Conservation (phyloP, 2,329 filamentous ascomycete genomes). For the Aureobasidium mangrovei region DNA sequence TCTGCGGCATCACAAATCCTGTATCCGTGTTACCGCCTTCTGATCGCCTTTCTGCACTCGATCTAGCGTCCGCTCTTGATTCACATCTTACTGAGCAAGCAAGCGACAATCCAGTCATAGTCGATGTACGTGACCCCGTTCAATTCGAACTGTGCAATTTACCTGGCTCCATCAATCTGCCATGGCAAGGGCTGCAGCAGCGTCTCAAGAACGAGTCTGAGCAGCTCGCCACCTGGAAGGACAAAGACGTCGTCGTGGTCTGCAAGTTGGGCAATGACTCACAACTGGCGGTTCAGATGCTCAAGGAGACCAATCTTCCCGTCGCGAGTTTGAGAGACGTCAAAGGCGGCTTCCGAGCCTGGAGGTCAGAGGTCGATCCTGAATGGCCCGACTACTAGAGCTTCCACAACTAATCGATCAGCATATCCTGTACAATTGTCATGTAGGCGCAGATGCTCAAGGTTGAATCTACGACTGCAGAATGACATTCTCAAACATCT, state of each 20-base stretch:
- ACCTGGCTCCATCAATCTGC: conserved; percentile 65
- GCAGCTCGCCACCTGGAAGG: conserved; percentile 29
- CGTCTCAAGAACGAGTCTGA: conserved; percentile 21
- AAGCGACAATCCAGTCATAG: conserved; percentile 32
- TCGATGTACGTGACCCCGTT: conserved; percentile 76
- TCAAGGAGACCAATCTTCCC: conserved; percentile 53
- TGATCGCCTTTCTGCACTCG: conserved; percentile 36
- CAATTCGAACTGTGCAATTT: conserved; percentile 77
- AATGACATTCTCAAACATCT: conserved; percentile 37
- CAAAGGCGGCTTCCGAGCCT: conserved; percentile 60
- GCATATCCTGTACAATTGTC: too few species aligned
- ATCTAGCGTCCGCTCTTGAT: conserved; percentile 30
- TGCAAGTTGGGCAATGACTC: conserved; percentile 74
- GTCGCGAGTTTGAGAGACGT: conserved; percentile 62
- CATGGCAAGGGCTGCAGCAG: conserved; percentile 48
- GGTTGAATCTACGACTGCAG: background rate
- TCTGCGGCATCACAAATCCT: conserved; percentile 60
- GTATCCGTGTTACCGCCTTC: conserved; percentile 44
- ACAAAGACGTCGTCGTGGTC: conserved; percentile 54
- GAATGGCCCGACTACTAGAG: conserved; percentile 48
- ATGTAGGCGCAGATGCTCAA: background rate
- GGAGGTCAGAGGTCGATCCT: conserved; percentile 59
- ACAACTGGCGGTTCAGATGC: conserved; percentile 56
- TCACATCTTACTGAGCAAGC: background rate
- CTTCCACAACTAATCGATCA: too few species aligned